Percentiles rank a stretch among this genome's conserved stretches.
These are phyloP conservation scores for Curvularia verruculosa DNA, from an alignment of 2,329 filamentous ascomycete species.

Conservation along the genomic window DNA sequence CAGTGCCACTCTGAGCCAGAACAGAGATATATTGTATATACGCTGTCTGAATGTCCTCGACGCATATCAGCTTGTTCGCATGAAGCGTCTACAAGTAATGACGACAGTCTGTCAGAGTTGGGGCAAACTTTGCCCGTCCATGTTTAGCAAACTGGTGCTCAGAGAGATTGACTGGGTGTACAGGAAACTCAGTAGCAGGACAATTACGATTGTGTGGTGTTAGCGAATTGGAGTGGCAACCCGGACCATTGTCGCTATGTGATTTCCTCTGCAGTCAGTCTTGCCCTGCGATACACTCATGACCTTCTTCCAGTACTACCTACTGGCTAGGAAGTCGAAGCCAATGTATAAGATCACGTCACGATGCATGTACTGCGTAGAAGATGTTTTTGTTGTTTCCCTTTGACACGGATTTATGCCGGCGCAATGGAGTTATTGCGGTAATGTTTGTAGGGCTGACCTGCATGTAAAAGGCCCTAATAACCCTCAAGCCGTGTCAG, in stretches of 20 bases:
- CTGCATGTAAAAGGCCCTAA: constrained; percentile 1
- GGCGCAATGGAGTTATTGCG: background rate
- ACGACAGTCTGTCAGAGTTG: background rate
- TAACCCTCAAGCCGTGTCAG: background rate
- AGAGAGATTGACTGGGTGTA: background rate
- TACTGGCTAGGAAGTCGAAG: background rate
- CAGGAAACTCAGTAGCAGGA: background rate
- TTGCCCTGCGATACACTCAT: background rate
- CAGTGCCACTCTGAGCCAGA: background rate
- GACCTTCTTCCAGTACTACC: background rate
- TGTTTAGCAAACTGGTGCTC: background rate
- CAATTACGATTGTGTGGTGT: background rate
- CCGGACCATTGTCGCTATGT: background rate
- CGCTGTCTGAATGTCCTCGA: background rate
- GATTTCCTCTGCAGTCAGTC: background rate
- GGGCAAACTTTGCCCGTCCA: background rate
- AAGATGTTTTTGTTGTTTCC: background rate
- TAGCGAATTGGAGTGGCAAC: background rate
- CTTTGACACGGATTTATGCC: background rate
- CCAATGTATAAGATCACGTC: background rate
- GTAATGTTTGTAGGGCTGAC: background rate
- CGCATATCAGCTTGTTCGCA: no score
- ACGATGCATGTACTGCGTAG: background rate
- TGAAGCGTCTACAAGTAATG: background rate
- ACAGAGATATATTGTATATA: background rate